Conservation (phyloP, 768 basidiomycete species). For the Pleurotus ostreatus region DNA sequence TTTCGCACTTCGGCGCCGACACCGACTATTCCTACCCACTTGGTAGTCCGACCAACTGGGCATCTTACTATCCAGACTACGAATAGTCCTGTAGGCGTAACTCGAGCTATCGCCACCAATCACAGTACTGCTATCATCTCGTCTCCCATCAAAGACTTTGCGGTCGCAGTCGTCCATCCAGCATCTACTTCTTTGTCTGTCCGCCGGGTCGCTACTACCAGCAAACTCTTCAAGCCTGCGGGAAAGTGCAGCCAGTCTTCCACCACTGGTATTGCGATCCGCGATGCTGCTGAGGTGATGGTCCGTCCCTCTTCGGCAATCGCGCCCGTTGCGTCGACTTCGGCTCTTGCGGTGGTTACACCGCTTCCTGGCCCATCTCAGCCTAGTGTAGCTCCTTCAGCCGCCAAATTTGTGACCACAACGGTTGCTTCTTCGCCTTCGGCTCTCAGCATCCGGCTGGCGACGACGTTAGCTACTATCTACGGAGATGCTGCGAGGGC, state of each 20-base stretch:
- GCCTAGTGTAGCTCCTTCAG: background rate
- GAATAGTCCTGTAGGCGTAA: background rate
- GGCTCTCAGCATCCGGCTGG: constrained; percentile 34
- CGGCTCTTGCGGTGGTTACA: background rate
- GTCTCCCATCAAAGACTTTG: constrained; percentile 44
- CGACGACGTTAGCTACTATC: constrained; percentile 43
- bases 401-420: background rate
- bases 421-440: constrained; percentile 16
- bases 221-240: constrained; percentile 14
- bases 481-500: constrained; percentile 45
- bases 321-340: no score
- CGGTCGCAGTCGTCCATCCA: constrained; percentile 47
- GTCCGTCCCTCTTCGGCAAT: background rate
- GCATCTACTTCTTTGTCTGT: constrained; percentile 41
- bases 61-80: constrained; percentile 18
- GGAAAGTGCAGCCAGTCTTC: constrained; percentile 13
- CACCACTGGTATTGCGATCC: constrained; percentile 15
- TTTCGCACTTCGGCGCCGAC: constrained; percentile 37
- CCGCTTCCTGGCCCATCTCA: background rate
- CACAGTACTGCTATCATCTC: constrained; percentile 27
- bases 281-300: constrained; percentile 13
- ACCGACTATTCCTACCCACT: constrained; percentile 23
- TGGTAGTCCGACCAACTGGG: constrained; percentile 10
- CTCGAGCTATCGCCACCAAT: constrained; percentile 15
- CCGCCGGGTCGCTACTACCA: constrained; percentile 21